Evolutionary conservation across 371 early-diverging fungal species (phyloP).

Genomic region (Mucor mucedo): DNA sequence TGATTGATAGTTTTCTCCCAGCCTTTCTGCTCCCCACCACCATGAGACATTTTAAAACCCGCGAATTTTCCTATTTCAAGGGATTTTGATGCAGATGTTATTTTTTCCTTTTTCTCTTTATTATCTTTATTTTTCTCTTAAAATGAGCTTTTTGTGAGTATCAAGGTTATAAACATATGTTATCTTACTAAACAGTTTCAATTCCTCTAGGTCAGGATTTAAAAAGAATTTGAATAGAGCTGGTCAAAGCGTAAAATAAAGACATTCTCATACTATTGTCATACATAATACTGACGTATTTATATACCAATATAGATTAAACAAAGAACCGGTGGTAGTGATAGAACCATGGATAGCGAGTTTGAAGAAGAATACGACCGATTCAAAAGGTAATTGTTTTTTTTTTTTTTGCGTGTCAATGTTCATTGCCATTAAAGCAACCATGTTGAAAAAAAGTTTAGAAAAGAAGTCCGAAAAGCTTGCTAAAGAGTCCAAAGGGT

Average conservation of each 20-base stretch:
- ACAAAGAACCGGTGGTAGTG: conserved; percentile 74
- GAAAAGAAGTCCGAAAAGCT: conserved; percentile 87
- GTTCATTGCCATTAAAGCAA: not conserved
- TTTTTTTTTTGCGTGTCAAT: not conserved
- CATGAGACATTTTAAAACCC: not conserved
- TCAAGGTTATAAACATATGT: not conserved
- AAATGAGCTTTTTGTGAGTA: conserved; percentile 54
- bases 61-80: conserved; percentile 7
- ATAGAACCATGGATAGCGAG: conserved; percentile 83
- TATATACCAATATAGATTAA: conserved; percentile 50
- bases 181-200: not conserved
- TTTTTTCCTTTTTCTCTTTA: not conserved
- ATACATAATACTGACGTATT: not conserved
- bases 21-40: not conserved
- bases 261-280: not conserved
- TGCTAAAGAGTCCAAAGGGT: conserved; percentile 92
- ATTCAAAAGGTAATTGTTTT: conserved; percentile 67
- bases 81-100: not conserved
- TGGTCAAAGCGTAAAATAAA: conserved; percentile 66
- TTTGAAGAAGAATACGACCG: conserved; percentile 88
- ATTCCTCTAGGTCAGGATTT: conserved; percentile 72
- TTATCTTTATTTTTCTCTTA: not conserved
- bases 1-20: no score
- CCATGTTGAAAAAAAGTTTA: conserved; percentile 54
- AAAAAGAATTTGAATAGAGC: conserved; percentile 87